A percentile compares a stretch with the other conserved stretches of the same genome.
Evolutionary conservation across 129 eudicot species (phyloP).

Genomic region (Tanacetum coccineum): DNA sequence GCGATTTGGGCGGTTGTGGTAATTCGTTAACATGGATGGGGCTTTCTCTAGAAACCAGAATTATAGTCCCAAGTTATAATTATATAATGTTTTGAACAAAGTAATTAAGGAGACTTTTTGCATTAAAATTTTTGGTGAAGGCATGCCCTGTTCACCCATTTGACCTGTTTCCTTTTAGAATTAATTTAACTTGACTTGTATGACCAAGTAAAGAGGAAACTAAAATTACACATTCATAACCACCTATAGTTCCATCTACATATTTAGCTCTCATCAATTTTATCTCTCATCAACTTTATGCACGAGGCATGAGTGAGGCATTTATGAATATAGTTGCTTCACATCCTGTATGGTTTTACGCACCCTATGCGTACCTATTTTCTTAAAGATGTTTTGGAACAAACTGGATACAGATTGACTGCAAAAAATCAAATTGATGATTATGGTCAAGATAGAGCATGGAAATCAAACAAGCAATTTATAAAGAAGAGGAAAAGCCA

Average conservation of each 20-base stretch:
- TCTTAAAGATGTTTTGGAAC: conserved; percentile 74
- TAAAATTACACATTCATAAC: neutral
- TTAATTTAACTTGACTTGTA: neutral
- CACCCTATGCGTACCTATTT: too few relatives aligned
- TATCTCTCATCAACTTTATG: too few relatives aligned
- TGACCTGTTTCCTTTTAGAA: neutral
- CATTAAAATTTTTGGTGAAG: neutral
- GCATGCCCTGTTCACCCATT: neutral
- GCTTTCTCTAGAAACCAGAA: too few relatives aligned
- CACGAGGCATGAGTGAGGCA: neutral
- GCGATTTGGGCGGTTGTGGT: neutral
- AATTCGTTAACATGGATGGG: neutral
- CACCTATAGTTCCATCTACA: neutral
- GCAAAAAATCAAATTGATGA: conserved; percentile 86
- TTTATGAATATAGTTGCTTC: neutral
- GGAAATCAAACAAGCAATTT: too few relatives aligned
- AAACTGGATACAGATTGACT: conserved; percentile 73
- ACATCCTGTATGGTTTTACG: conserved; percentile 66
- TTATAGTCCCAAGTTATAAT: too few relatives aligned
- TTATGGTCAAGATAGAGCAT: too few relatives aligned
- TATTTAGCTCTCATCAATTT: too few relatives aligned
- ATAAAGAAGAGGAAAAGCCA: too few relatives aligned
- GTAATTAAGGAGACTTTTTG: conserved; percentile 8
- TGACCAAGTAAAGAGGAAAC: neutral
- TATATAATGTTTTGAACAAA: neutral